phyloP scores from a whole-genome alignment of 2,329 filamentous ascomycete species.

The Hypoxylon sp. region DNA sequence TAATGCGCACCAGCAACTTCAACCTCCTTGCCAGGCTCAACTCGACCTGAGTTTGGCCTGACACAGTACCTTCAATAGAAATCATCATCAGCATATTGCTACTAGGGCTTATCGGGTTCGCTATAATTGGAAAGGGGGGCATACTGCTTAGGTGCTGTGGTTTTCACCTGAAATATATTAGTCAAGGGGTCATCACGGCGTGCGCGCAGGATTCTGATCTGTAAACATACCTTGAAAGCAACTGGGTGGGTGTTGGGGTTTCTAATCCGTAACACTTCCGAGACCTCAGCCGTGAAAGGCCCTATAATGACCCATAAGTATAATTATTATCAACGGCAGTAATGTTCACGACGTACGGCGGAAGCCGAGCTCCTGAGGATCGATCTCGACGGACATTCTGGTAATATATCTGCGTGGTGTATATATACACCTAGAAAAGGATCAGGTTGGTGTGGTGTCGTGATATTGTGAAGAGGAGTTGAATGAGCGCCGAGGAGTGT shows the following conservation, averaged over 20 bases:
- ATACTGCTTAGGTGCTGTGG: constrained; percentile 98
- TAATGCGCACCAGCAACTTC: constrained; percentile 85
- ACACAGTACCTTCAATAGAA: constrained; percentile 86
- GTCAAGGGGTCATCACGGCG: constrained; percentile 36
- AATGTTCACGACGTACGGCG: constrained; percentile 75
- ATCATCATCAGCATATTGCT: constrained; percentile 42
- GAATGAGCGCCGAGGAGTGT: constrained; percentile 15
- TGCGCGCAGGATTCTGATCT: constrained; percentile 13
- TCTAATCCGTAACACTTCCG: constrained; percentile 74
- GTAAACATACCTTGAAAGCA: constrained; percentile 75
- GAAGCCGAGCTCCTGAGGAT: constrained; percentile 93
- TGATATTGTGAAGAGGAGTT: constrained; percentile 4
- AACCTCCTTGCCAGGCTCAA: constrained; percentile 90
- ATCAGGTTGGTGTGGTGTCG: constrained; percentile 2
- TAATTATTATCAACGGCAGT: constrained; percentile 15
- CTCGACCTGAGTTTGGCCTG: constrained; percentile 94
- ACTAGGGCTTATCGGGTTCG: constrained; percentile 38
- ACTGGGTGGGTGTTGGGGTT: constrained; percentile 75
- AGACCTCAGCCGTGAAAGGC: constrained; percentile 76
- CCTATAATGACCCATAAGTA: constrained; percentile 61
- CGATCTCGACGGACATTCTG: constrained; percentile 94
- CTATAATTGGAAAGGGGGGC: constrained; percentile 55
- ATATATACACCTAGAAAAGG: constrained; percentile 31
- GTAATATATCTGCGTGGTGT: constrained; percentile 32
- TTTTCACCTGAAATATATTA: constrained; percentile 83